phyloP scores from a whole-genome alignment of 768 basidiomycete species.

The Pisolithus tinctorius region DNA sequence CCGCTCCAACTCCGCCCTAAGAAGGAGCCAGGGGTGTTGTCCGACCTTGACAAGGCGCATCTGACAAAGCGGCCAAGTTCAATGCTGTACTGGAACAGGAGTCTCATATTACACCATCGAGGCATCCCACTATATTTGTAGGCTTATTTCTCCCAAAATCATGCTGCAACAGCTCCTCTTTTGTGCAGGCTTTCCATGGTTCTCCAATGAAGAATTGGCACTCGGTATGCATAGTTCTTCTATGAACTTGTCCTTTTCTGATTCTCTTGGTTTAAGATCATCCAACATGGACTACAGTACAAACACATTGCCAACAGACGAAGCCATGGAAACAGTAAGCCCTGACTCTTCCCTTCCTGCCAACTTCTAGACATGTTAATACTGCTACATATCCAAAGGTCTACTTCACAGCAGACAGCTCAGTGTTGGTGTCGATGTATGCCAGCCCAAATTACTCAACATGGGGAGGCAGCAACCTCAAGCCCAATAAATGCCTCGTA shows the following conservation, averaged over 20 bases:
- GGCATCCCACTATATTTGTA: constrained; percentile 24
- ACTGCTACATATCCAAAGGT: constrained; percentile 40
- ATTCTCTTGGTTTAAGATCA: constrained; percentile 39
- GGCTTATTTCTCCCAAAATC: background rate
- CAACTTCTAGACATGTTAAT: constrained; percentile 9
- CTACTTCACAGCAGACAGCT: constrained; percentile 58
- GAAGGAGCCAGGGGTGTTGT: too few species aligned
- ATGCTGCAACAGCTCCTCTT: background rate
- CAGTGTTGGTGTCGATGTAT: constrained; percentile 40
- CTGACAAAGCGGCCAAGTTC: constrained; percentile 66
- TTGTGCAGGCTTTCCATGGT: constrained; percentile 62
- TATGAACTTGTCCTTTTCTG: constrained; percentile 15
- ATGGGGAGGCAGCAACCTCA: constrained; percentile 49
- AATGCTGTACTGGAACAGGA: constrained; percentile 37
- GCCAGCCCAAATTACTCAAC: constrained; percentile 22
- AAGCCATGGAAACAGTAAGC: constrained; percentile 54
- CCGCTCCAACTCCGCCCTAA: too few species aligned
- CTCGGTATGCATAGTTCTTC: constrained; percentile 36
- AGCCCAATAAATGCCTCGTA: constrained; percentile 45
- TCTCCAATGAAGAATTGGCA: constrained; percentile 65
- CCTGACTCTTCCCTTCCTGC: constrained; percentile 11
- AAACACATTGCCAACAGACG: constrained; percentile 50
- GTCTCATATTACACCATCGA: constrained; percentile 32
- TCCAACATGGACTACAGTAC: constrained; percentile 67
- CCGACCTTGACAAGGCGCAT: too few species aligned